Percentiles rank a stretch among this genome's conserved stretches.
phyloP scores from a whole-genome alignment of 208 protist species.

The Trypanosoma brucei region DNA sequence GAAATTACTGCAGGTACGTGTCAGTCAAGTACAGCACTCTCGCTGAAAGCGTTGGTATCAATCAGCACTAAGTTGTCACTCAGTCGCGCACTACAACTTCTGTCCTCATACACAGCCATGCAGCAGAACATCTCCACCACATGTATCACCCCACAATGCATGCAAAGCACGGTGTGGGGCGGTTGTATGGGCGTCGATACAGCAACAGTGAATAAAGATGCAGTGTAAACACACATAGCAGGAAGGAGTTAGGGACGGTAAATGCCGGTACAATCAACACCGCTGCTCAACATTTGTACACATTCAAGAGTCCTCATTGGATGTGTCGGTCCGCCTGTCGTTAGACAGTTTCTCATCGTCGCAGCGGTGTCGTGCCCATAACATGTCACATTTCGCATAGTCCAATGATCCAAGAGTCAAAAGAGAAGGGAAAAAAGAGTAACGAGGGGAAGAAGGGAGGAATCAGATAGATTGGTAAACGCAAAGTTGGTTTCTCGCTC shows the following conservation, averaged over 20 bases:
- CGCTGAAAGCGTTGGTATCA: background rate
- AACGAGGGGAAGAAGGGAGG: background rate
- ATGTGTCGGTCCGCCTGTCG: constrained; percentile 5
- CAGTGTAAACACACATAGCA: background rate
- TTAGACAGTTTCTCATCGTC: constrained; percentile 5
- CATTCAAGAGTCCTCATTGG: constrained; percentile 6
- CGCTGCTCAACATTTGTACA: constrained; percentile 7
- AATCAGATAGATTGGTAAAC: constrained; percentile 1
- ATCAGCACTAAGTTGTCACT: background rate
- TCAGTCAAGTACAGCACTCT: background rate
- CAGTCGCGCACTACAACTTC: constrained; percentile 1
- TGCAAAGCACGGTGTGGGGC: background rate
- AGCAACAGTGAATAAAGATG: background rate
- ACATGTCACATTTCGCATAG: too few relatives aligned
- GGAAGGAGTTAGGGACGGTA: too few relatives aligned
- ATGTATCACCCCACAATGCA: constrained; percentile 1
- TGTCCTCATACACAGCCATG: background rate
- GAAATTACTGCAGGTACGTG: background rate
- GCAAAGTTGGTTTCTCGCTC: background rate
- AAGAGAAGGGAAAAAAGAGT: background rate
- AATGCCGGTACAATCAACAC: background rate
- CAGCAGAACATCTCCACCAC: background rate
- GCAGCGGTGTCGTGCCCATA: background rate
- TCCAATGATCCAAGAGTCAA: background rate
- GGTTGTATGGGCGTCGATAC: background rate